phyloP scores from a whole-genome alignment of 768 basidiomycete genomes.

The Suillus sp. region DNA sequence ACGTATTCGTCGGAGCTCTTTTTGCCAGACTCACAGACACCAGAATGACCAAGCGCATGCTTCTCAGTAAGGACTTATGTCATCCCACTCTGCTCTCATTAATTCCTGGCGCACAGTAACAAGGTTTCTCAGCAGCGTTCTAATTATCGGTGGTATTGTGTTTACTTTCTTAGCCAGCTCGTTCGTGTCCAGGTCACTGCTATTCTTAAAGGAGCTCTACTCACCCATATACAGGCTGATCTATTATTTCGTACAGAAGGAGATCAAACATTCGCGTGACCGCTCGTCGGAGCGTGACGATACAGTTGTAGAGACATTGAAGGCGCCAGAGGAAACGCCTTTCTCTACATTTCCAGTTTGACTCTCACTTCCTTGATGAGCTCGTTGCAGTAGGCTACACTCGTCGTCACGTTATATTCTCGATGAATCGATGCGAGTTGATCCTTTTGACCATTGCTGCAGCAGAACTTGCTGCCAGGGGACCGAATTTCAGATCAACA shows the following conservation, averaged over 20 bases:
- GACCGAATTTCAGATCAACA: background rate
- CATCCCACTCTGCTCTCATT: conserved; percentile 6
- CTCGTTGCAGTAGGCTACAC: background rate
- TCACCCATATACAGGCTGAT: conserved; percentile 50
- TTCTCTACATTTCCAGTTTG: conserved; percentile 28
- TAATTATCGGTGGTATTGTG: conserved; percentile 59
- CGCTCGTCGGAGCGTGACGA: conserved; percentile 51
- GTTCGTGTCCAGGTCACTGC: conserved; percentile 42
- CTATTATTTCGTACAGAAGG: conserved; percentile 62
- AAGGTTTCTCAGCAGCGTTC: conserved; percentile 60
- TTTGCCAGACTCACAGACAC: conserved; percentile 76
- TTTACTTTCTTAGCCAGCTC: conserved; percentile 64
- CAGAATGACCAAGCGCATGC: conserved; percentile 70
- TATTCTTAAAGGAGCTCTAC: conserved; percentile 12
- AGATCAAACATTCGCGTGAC: conserved; percentile 56
- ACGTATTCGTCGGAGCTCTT: conserved; percentile 77
- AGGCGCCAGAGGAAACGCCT: conserved; percentile 62
- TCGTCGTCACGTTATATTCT: background rate
- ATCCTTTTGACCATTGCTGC: background rate
- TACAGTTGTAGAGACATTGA: conserved; percentile 57
- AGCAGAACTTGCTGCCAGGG: background rate
- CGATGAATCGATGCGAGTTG: background rate
- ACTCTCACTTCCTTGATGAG: background rate
- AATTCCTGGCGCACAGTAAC: conserved; percentile 44
- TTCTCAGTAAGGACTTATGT: conserved; percentile 51